phyloP scores from a whole-genome alignment of 2,329 filamentous ascomycete genomes.

The Cladosporium sp. region DNA sequence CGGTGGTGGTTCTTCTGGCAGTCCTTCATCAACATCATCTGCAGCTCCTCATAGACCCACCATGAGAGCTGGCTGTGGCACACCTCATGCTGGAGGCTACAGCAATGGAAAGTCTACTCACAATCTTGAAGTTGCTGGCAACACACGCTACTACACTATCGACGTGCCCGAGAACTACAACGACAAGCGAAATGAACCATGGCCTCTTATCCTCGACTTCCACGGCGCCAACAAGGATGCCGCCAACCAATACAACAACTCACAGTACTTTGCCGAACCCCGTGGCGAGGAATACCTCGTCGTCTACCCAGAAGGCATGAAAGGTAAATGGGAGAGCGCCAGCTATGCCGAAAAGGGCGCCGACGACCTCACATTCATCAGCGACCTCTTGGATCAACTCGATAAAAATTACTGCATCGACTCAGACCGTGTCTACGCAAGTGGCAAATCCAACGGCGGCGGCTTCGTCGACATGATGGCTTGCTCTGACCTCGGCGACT shows the following conservation, averaged over 20 bases:
- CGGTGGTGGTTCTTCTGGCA: background rate
- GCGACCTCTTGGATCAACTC: slow-evolving; percentile 47
- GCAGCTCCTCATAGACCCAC: background rate
- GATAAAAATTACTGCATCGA: slow-evolving; percentile 51
- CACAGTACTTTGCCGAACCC: slow-evolving; percentile 49
- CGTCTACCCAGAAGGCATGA: slow-evolving; percentile 50
- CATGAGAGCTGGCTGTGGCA: slow-evolving; percentile 12
- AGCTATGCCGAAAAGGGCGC: slow-evolving; percentile 40
- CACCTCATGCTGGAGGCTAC: slow-evolving; percentile 10
- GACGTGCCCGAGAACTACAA: slow-evolving; percentile 32
- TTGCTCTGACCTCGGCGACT: slow-evolving; percentile 44
- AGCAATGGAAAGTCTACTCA: background rate
- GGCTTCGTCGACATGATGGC: slow-evolving; percentile 51
- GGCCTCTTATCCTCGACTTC: slow-evolving; percentile 51
- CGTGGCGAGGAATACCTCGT: slow-evolving; percentile 50
- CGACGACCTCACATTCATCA: slow-evolving; percentile 51
- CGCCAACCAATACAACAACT: slow-evolving; percentile 45
- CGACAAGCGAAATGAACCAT: slow-evolving; percentile 13
- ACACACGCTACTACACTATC: slow-evolving; percentile 31
- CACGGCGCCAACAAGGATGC: slow-evolving; percentile 47
- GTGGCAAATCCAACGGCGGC: slow-evolving; percentile 59
- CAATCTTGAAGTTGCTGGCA: slow-evolving; percentile 27
- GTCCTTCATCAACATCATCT: slow-evolving; percentile 13
- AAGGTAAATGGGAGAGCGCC: slow-evolving; percentile 44
- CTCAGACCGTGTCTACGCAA: slow-evolving; percentile 47